Evolutionary conservation across 257 asterid species (phyloP).

Genomic region (Capsicum chinense): DNA sequence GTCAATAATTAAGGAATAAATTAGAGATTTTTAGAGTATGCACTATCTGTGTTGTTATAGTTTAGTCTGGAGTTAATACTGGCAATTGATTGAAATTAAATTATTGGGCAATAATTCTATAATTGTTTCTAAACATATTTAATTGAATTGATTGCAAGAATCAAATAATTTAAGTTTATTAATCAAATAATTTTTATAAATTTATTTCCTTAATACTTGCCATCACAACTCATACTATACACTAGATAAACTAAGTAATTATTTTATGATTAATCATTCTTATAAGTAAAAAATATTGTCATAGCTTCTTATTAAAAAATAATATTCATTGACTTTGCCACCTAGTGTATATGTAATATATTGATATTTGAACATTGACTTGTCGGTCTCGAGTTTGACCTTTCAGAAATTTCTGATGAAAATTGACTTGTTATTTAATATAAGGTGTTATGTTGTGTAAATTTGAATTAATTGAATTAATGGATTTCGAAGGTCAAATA

Average conservation of each 20-base stretch:
- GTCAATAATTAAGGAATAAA: background rate
- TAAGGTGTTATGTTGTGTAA: too few species aligned
- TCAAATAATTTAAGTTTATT: background rate
- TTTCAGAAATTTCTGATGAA: background rate
- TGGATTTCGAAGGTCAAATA: too few species aligned
- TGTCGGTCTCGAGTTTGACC: background rate
- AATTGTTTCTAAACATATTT: background rate
- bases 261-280: background rate
- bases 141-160: background rate
- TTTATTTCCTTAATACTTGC: background rate
- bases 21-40: background rate
- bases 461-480: too few species aligned
- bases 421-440: too few species aligned
- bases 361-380: background rate
- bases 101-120: conserved; percentile 1
- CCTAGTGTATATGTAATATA: background rate
- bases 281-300: background rate
- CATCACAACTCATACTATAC: background rate
- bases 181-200: background rate
- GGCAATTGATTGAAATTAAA: conserved; percentile 5
- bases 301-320: background rate
- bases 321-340: background rate
- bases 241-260: background rate
- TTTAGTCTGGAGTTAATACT: background rate
- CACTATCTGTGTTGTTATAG: background rate